Evolutionary conservation across 495 filamentous ascomycete genomes (phyloP).

Genomic region (Chaetomium cochliodes): DNA sequence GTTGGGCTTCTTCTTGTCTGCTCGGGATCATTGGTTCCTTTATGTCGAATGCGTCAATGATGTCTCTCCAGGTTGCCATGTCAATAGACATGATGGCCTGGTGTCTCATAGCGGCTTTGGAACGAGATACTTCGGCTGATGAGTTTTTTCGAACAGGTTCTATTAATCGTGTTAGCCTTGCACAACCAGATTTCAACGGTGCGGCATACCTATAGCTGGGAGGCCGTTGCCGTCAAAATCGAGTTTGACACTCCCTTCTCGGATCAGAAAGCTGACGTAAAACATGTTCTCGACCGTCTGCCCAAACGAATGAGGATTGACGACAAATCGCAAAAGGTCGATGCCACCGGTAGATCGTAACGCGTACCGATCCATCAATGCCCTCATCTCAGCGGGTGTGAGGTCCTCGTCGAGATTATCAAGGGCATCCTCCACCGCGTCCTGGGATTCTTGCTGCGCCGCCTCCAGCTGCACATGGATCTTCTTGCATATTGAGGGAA

Average conservation of each 20-base stretch:
- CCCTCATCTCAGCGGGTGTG: constrained; percentile 36
- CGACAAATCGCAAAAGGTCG: constrained; percentile 74
- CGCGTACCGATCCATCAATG: constrained; percentile 54
- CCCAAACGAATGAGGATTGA: constrained; percentile 87
- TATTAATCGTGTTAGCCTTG: constrained; percentile 14
- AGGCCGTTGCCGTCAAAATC: constrained; percentile 60
- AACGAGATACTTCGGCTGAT: background rate
- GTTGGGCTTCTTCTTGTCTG: constrained; percentile 58
- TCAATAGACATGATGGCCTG: constrained; percentile 85
- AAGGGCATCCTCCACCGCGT: constrained; percentile 41
- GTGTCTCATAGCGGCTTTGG: constrained; percentile 57
- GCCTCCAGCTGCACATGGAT: constrained; percentile 53
- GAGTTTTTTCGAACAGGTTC: constrained; percentile 18
- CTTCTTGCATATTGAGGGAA: constrained; percentile 65
- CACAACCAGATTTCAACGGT: constrained; percentile 8
- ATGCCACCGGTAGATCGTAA: constrained; percentile 64
- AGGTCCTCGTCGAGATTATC: constrained; percentile 38
- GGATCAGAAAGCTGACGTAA: constrained; percentile 90
- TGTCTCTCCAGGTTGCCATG: constrained; percentile 73
- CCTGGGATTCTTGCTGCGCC: constrained; percentile 44
- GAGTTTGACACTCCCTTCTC: constrained; percentile 74
- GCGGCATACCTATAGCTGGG: constrained; percentile 67
- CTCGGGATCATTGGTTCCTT: constrained; percentile 78
- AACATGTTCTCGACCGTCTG: constrained; percentile 98
- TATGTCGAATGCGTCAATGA: constrained; percentile 73